Evolutionary conservation across 2,329 filamentous ascomycete genomes (phyloP), one percentile per base, ranked within the genome.

Genomic region (Fusarium heterosporum): DNA sequence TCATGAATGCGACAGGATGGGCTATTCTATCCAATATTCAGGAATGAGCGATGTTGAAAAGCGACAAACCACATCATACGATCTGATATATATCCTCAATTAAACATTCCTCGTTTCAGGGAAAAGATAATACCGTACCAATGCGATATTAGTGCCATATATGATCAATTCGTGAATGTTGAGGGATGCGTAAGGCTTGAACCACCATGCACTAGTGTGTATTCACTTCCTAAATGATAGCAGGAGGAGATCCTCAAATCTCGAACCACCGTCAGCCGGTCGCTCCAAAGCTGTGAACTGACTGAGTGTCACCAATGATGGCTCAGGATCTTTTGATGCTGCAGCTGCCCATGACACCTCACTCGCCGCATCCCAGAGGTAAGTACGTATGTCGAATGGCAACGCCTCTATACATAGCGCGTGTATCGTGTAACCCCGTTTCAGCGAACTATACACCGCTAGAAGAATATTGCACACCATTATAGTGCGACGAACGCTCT

Each of bases 391-490:
- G n/a, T 61, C 58, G 25, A 61, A 61, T 1, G 58, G 58, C 3
- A 61, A 30, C 1, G 58, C 58, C 10, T 61, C 58, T 0, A 61
- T 13, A 3, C 56, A 61, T 9, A 61, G 57, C 1, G 58, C 12
- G 10, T 61, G 56, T 4, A 61, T 61, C 0, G 58, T 42, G 29
- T 61, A 61, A 1, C 58, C 58, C 10, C 58, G 55, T 0, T 2
- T 61, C 12, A 55, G 19, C 3, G 56, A 61, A 13, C 36, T 61
- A 7, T 61, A 29, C 0, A 61, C 58, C 0, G 16, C 56, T 0
- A 61, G 25, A 2, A 61, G 41, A 0, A 61, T 61, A 1, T 61
- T 61, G 3, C 58, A 61, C 4, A 61, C 36, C 30, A 61, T 47
- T 0, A 61, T 42, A 10, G 58, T 61, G 4, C 58, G 12, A 12